Conservation (phyloP, 352 stramenopile species). For the Phytopythium boreale region DNA sequence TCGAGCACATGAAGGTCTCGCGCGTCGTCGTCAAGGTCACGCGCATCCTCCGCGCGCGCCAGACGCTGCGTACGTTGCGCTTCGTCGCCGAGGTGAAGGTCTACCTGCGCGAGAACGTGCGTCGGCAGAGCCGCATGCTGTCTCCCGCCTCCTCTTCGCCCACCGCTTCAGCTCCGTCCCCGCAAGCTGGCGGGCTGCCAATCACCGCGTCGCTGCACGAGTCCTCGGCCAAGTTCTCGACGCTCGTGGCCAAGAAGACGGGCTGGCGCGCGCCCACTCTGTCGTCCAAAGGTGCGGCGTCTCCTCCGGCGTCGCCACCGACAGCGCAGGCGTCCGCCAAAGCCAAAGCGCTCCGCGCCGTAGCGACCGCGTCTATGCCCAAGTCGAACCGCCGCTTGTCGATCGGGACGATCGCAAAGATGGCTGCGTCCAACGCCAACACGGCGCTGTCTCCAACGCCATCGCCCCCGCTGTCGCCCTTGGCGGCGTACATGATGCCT, state of each 20-base stretch:
- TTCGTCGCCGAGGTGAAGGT: constrained; percentile 83
- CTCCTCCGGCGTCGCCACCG: constrained; percentile 3
- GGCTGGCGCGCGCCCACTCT: constrained; percentile 13
- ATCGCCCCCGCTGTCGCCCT: constrained; percentile 33
- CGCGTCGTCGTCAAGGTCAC: constrained; percentile 67
- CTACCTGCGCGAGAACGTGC: constrained; percentile 55
- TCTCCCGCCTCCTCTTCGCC: constrained; percentile 5
- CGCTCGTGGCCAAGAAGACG: constrained; percentile 13
- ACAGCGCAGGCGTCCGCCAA: background rate
- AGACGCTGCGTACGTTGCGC: constrained; percentile 68
- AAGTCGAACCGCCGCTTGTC: background rate
- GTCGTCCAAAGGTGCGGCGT: background rate
- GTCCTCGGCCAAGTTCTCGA: constrained; percentile 27
- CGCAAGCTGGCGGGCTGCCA: constrained; percentile 9
- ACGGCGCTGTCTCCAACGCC: constrained; percentile 7
- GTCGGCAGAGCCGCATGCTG: constrained; percentile 7
- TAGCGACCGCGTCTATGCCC: background rate
- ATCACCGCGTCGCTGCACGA: constrained; percentile 37
- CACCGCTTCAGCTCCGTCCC: background rate
- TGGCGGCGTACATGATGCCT: constrained; percentile 40
- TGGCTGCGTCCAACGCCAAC: constrained; percentile 16
- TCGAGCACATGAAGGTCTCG: constrained; percentile 71
- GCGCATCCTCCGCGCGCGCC: constrained; percentile 54
- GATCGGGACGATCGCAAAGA: background rate
- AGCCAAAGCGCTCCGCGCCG: background rate